phyloP scores from a whole-genome alignment of 2,329 filamentous ascomycete genomes.

The Fusarium newnesense region DNA sequence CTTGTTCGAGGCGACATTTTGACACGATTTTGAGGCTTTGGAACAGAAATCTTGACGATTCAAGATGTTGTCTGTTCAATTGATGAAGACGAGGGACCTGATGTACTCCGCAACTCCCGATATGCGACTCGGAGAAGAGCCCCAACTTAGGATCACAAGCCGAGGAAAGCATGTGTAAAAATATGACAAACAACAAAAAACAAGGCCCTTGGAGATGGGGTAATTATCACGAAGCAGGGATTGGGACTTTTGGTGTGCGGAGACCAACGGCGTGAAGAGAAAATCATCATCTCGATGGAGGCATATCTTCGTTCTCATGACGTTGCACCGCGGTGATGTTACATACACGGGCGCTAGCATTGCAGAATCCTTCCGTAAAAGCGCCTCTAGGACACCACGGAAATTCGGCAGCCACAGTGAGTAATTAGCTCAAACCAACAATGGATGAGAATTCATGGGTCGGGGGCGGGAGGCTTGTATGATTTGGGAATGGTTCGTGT shows the following conservation, averaged over 20 bases:
- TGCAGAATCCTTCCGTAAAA: slow-evolving; percentile 9
- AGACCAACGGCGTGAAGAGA: not conserved
- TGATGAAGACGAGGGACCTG: slow-evolving; percentile 6
- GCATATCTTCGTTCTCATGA: slow-evolving; percentile 3
- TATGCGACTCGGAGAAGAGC: slow-evolving; percentile 1
- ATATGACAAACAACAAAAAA: not conserved
- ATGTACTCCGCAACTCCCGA: not conserved
- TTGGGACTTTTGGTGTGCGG: slow-evolving; percentile 23
- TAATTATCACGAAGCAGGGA: not conserved
- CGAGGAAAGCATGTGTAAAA: slow-evolving; percentile 38
- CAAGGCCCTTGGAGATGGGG: not conserved
- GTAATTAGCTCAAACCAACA: slow-evolving; percentile 5
- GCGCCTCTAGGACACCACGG: not conserved
- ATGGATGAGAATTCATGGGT: slow-evolving; percentile 1
- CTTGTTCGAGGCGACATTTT: slow-evolving; percentile 48
- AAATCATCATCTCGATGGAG: slow-evolving; percentile 6
- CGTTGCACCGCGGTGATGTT: not conserved
- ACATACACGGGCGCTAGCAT: not conserved
- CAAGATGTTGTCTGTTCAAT: not conserved
- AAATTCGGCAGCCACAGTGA: slow-evolving; percentile 21
- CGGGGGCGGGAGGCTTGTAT: slow-evolving; percentile 27
- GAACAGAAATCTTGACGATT: not conserved
- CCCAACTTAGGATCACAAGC: slow-evolving; percentile 7
- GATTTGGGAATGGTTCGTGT: slow-evolving; percentile 5
- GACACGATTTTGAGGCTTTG: not conserved